A percentile compares a stretch with the other conserved stretches of the same genome.
Evolutionary conservation across 192 early-diverging fungal genomes (phyloP).

Genomic region (Entomortierella chlamydospora): DNA sequence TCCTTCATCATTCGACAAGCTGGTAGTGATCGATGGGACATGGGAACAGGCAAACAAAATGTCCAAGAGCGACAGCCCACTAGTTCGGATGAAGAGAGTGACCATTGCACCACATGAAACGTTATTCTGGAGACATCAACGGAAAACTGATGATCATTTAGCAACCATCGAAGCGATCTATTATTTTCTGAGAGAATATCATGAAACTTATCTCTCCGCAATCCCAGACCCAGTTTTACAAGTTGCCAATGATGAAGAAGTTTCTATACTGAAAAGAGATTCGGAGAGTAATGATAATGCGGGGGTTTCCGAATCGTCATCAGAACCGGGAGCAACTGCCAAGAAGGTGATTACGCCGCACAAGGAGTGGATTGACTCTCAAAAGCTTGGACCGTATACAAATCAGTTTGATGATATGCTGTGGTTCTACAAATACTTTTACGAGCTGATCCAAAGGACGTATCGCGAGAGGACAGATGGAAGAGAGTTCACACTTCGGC

Average conservation of each 20-base stretch:
- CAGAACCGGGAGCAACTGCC: no score
- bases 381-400: slow-evolving; percentile 62
- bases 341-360: slow-evolving; percentile 34
- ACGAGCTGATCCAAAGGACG: slow-evolving; percentile 83
- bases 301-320: neutral
- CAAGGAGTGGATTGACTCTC: slow-evolving; percentile 30
- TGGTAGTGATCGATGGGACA: slow-evolving; percentile 96
- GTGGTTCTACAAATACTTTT: slow-evolving; percentile 93
- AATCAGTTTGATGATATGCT: slow-evolving; percentile 91
- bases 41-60: slow-evolving; percentile 88
- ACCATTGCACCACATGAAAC: slow-evolving; percentile 81
- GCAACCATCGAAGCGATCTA: slow-evolving; percentile 98
- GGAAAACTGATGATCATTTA: slow-evolving; percentile 74
- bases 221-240: neutral
- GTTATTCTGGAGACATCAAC: slow-evolving; percentile 93
- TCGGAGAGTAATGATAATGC: neutral
- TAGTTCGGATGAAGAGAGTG: slow-evolving; percentile 56
- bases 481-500: slow-evolving; percentile 66
- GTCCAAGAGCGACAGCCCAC: slow-evolving; percentile 42
- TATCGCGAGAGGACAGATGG: slow-evolving; percentile 74
- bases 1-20: slow-evolving; percentile 70
- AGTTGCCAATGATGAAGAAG: neutral
- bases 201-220: slow-evolving; percentile 59
- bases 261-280: neutral
- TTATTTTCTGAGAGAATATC: slow-evolving; percentile 89